These are phyloP conservation scores for Alternaria brassicicola DNA, from an alignment of 2,329 filamentous ascomycete genomes.

Conservation along the genomic window DNA sequence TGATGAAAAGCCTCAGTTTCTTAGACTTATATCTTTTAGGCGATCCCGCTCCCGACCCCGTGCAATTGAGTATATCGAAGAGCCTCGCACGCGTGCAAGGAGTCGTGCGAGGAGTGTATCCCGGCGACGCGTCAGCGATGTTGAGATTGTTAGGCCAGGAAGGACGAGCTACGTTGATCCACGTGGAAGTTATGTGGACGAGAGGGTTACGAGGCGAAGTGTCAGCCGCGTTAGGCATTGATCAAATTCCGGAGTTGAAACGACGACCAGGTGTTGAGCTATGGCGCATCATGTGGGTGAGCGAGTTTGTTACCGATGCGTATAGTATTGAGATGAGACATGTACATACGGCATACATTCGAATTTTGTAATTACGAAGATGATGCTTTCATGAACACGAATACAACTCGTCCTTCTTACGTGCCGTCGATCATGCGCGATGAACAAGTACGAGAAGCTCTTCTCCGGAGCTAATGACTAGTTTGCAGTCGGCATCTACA, in stretches of 20 bases:
- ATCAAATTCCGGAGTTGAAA: not conserved
- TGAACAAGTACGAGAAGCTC: not conserved
- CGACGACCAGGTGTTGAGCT: not conserved
- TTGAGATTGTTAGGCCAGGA: conserved; percentile 29
- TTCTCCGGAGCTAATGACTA: not conserved
- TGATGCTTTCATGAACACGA: not conserved
- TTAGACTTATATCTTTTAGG: conserved; percentile 9
- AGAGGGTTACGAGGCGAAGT: conserved; percentile 35
- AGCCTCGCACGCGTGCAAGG: conserved; percentile 30
- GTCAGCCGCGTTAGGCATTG: conserved; percentile 35
- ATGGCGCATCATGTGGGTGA: not conserved
- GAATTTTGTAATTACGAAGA: not conserved
- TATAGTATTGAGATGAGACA: not conserved
- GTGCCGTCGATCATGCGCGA: not conserved
- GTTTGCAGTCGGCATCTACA: too few relatives aligned
- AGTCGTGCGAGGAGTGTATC: conserved; percentile 36
- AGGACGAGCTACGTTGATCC: conserved; percentile 35
- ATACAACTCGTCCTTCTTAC: not conserved
- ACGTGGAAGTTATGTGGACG: conserved; percentile 34
- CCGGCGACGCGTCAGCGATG: conserved; percentile 34
- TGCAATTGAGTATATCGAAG: conserved; percentile 38
- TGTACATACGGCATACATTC: not conserved
- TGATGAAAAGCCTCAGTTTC: not conserved
- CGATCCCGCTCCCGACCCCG: conserved; percentile 26
- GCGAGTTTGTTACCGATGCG: not conserved